Evolutionary conservation across 495 filamentous ascomycete genomes (phyloP).

Genomic region (Tuber borchii): DNA sequence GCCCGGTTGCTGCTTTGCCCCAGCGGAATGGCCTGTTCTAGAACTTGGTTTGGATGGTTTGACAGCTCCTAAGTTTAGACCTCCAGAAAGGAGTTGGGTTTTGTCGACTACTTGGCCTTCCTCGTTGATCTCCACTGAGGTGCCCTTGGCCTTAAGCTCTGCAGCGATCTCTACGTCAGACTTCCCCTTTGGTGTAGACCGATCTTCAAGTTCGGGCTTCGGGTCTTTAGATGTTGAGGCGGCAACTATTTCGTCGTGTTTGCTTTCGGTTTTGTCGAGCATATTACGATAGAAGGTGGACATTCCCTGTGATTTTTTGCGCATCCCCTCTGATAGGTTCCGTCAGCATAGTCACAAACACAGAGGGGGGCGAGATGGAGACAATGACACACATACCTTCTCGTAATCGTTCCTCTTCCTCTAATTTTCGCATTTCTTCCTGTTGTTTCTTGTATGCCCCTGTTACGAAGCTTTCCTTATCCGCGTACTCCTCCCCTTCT

Average conservation of each 20-base stretch:
- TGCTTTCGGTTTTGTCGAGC: conserved; percentile 67
- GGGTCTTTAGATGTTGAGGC: conserved; percentile 42
- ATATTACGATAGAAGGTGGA: conserved; percentile 78
- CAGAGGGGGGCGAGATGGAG: conserved; percentile 44
- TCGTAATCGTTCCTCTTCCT: conserved; percentile 68
- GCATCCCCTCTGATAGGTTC: conserved; percentile 16
- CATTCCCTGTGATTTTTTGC: conserved; percentile 68
- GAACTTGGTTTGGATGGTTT: conserved; percentile 10
- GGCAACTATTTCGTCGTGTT: conserved; percentile 65
- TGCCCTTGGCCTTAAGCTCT: conserved; percentile 65
- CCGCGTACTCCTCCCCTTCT: conserved; percentile 88
- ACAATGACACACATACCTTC: conserved; percentile 57
- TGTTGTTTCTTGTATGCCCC: conserved; percentile 92
- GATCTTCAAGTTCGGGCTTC: conserved; percentile 31
- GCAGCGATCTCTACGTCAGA: conserved; percentile 63
- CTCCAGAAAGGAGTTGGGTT: conserved; percentile 77
- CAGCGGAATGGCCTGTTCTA: not conserved
- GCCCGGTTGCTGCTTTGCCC: conserved; percentile 12
- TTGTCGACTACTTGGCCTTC: conserved; percentile 94
- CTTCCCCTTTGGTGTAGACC: conserved; percentile 52
- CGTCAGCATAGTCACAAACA: conserved; percentile 3
- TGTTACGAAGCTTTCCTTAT: conserved; percentile 96
- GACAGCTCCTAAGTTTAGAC: conserved; percentile 60
- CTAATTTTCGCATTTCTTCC: conserved; percentile 66
- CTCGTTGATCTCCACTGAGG: conserved; percentile 72